These are phyloP conservation scores for Elymus sibiricus DNA, from an alignment of 176 grass and related monocot genomes.

Conservation along the genomic window DNA sequence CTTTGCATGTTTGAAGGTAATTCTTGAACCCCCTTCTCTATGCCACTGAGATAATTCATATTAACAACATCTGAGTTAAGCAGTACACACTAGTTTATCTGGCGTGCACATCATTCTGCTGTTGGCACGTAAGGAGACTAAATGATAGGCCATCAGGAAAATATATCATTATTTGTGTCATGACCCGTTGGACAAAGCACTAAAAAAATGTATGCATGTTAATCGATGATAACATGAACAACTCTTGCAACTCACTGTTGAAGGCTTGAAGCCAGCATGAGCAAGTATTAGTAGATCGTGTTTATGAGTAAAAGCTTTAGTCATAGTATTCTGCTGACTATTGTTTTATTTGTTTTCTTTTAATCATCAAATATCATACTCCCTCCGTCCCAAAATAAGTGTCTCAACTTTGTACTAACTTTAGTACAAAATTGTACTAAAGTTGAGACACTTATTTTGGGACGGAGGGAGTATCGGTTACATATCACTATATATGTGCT, in stretches of 20 bases:
- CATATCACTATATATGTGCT: not conserved
- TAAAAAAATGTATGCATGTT: not conserved
- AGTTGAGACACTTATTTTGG: too few relatives aligned
- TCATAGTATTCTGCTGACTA: not conserved
- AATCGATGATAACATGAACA: not conserved
- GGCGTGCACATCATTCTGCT: not conserved
- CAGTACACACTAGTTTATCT: too few relatives aligned
- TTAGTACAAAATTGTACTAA: too few relatives aligned
- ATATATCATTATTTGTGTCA: not conserved
- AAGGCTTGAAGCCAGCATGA: not conserved
- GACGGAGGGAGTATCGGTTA: too few relatives aligned
- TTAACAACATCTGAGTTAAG: not conserved
- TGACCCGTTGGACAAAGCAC: not conserved
- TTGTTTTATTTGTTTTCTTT: conserved; percentile 10
- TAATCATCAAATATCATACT: conserved; percentile 13
- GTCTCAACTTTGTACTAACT: too few relatives aligned
- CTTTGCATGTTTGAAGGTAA: conserved; percentile 62
- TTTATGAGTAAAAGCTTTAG: not conserved
- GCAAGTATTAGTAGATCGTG: not conserved
- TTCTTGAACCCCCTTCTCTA: not conserved
- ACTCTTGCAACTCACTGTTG: not conserved
- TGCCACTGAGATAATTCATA: not conserved
- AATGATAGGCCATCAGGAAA: not conserved
- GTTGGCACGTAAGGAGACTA: not conserved
- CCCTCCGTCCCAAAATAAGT: too few relatives aligned